These are phyloP conservation scores for Nakazawaea sp. DNA, from an alignment of 805 yeast species.

Conservation along the genomic window DNA sequence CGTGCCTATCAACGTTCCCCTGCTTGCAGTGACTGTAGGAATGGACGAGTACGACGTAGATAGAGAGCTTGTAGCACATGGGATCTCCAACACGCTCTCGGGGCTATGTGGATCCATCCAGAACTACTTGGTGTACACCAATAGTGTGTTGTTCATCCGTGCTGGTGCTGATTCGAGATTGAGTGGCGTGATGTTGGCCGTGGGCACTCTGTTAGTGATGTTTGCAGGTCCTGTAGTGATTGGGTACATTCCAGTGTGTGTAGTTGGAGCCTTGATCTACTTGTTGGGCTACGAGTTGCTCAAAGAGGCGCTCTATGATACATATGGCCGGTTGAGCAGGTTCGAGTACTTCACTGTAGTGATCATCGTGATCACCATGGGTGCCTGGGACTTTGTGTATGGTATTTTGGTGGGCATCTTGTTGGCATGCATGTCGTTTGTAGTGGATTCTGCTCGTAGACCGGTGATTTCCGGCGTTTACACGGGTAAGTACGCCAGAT, in stretches of 20 bases:
- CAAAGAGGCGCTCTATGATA: slow-evolving; percentile 81
- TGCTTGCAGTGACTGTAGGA: slow-evolving; percentile 84
- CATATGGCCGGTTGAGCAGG: slow-evolving; percentile 63
- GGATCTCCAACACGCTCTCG: slow-evolving; percentile 78
- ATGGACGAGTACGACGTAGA: slow-evolving; percentile 87
- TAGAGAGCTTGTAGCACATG: slow-evolving; percentile 91
- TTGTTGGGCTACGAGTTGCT: slow-evolving; percentile 85
- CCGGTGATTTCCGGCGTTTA: slow-evolving; percentile 78
- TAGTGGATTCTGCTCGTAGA: slow-evolving; percentile 82
- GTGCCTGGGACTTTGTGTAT: slow-evolving; percentile 87
- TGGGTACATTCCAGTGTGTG: slow-evolving; percentile 91
- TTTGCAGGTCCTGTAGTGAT: slow-evolving; percentile 86
- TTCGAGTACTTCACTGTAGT: slow-evolving; percentile 83
- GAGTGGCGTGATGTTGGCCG: slow-evolving; percentile 85
- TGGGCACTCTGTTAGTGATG: slow-evolving; percentile 78
- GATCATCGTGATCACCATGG: slow-evolving; percentile 90
- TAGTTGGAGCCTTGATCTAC: slow-evolving; percentile 89
- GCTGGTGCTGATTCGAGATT: slow-evolving; percentile 90
- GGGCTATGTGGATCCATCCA: slow-evolving; percentile 87
- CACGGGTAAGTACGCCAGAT: slow-evolving; percentile 83
- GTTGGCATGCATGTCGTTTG: slow-evolving; percentile 89
- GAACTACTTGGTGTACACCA: slow-evolving; percentile 91
- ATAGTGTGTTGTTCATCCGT: slow-evolving; percentile 82
- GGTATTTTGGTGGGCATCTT: slow-evolving; percentile 89
- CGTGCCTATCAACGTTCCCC: slow-evolving; percentile 97